phyloP scores from a whole-genome alignment of 148 eudicot species.

The Persicaria maculosa region DNA sequence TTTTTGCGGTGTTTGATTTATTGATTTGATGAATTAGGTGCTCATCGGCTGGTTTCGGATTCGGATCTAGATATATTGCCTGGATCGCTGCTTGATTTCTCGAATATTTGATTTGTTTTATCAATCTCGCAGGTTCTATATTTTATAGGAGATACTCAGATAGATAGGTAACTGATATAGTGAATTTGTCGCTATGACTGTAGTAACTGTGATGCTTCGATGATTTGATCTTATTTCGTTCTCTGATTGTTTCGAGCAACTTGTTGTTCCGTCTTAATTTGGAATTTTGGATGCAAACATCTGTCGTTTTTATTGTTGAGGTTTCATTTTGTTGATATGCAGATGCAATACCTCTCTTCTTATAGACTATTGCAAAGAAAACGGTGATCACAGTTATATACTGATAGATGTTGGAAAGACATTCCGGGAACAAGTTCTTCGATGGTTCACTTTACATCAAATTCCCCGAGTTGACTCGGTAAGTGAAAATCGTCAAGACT shows the following conservation, averaged over 20 bases:
- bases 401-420: slow-evolving; percentile 92
- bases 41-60: not conserved
- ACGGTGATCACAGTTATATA: slow-evolving; percentile 57
- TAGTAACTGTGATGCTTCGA: not conserved
- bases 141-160: too few species aligned
- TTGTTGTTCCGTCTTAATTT: not conserved
- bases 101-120: not conserved
- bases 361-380: slow-evolving; percentile 55
- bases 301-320: not conserved
- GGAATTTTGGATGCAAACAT: not conserved
- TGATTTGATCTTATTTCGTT: not conserved
- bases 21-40: slow-evolving; percentile 8
- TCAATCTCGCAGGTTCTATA: not conserved
- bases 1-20: not conserved
- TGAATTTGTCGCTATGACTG: not conserved
- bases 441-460: slow-evolving; percentile 87
- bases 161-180: not conserved
- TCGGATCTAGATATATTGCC: not conserved
- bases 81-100: slow-evolving; percentile 6
- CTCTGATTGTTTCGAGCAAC: not conserved
- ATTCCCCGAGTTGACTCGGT: slow-evolving; percentile 91
- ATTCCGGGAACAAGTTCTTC: slow-evolving; percentile 84
- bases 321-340: slow-evolving; percentile 10
- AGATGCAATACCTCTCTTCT: slow-evolving; percentile 98
- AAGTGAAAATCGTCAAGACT: slow-evolving; percentile 26